Evolutionary conservation across 2,329 filamentous ascomycete genomes (phyloP), one percentile per base, ranked within the genome.

Genomic region (Colletotrichum lini): DNA sequence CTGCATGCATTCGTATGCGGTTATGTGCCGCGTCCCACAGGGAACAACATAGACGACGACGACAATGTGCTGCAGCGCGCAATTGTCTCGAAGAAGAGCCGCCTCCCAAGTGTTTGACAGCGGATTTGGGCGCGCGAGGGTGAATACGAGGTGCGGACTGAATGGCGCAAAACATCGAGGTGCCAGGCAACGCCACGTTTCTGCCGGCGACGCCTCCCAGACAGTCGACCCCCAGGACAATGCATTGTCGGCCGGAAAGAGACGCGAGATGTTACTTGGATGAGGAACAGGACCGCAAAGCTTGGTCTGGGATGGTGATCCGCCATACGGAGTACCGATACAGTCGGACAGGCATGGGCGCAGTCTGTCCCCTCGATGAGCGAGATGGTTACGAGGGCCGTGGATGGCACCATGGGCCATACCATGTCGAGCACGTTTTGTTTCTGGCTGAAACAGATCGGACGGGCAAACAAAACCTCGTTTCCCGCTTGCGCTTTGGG

Each of bases 71-170:
- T 23, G 15, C 45, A 38, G 58, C 58, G 38, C 23, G 21, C n/a
- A 47, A 40, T 35, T 30, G 42, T 12, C 21, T 26, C 53, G 23
- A 16, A n/a, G 18, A 49, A 23, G 26, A 35, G 23, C 13, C 26
- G n/a, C 7, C 16, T 26, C 21, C 52, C 4, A 21, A 40, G 21
- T 12, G 44, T 21, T 38, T 40, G 30, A 8, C 8, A 18, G 26
- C 23, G 10, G 18, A 38, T 60, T 10, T 61, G 58, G 42, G 2
- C 35, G 18, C 30, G 30, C 30, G 30, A 2, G 30, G 30, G 18
- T 7, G n/a, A 61, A 61, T 61, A 61, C 58, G 58, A 50, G 45
- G 30, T 50, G 18, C 8, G 18, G 15, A 38, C 18, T 50, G 13
- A 15, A 38, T 35, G 44, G 58, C 44, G 47, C 26, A n/a, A 50